Percentiles rank a stretch among this genome's conserved stretches.
These are phyloP conservation scores for Rickenella mellea DNA, from an alignment of 768 basidiomycete species.

Conservation along the genomic window DNA sequence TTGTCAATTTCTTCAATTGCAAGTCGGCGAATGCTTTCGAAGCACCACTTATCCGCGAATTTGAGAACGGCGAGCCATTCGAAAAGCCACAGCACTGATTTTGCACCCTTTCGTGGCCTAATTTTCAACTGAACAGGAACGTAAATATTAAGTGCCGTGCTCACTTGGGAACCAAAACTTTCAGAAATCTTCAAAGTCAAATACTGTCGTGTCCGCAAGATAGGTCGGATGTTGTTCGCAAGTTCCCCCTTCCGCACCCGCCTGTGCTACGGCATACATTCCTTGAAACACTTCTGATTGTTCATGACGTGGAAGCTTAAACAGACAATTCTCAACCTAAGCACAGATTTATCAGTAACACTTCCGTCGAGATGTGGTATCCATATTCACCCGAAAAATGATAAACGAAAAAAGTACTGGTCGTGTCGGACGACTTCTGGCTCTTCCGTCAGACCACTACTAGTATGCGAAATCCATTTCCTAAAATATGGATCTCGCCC, in stretches of 20 bases:
- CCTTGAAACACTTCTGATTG: slow-evolving; percentile 18
- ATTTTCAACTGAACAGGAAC: too few relatives aligned
- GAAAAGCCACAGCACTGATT: too few relatives aligned
- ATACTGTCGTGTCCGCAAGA: slow-evolving; percentile 15
- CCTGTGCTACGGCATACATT: slow-evolving; percentile 21
- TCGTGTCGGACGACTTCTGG: too few relatives aligned
- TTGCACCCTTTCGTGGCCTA: too few relatives aligned
- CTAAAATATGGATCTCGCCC: too few relatives aligned
- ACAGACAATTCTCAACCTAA: slow-evolving; percentile 30
- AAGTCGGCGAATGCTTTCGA: slow-evolving; percentile 28
- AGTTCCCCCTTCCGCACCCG: slow-evolving; percentile 16
- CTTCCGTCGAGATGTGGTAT: too few relatives aligned
- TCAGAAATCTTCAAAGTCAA: slow-evolving; percentile 18
- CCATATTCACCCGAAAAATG: too few relatives aligned
- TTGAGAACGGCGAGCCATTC: slow-evolving; percentile 33
- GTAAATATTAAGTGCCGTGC: too few relatives aligned
- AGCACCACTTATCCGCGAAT: slow-evolving; percentile 31
- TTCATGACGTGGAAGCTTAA: slow-evolving; percentile 26
- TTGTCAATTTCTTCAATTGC: slow-evolving; percentile 29
- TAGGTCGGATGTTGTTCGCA: slow-evolving; percentile 20
- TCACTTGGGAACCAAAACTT: slow-evolving; percentile 19
- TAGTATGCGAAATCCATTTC: too few relatives aligned
- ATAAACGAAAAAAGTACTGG: too few relatives aligned
- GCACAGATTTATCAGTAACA: too few relatives aligned
- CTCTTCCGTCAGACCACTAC: too few relatives aligned